Conservation (phyloP, 2,329 filamentous ascomycete species). For the Penicillium sp. region DNA sequence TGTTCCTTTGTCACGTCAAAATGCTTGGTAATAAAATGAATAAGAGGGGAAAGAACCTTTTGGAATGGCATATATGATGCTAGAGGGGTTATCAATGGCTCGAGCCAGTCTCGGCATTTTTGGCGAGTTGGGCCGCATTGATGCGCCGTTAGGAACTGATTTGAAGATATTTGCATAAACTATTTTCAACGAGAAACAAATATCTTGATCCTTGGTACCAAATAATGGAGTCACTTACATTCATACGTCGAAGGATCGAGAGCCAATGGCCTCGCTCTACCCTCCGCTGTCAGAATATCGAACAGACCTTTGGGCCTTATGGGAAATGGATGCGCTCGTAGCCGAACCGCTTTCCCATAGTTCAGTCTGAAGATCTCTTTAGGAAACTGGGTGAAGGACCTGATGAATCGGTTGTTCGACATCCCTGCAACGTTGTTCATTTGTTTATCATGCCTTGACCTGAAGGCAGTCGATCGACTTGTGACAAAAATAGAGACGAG, state of each 20-base stretch:
- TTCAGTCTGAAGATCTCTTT: constrained; percentile 21
- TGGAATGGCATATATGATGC: background rate
- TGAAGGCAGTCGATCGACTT: background rate
- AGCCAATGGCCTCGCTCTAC: constrained; percentile 18
- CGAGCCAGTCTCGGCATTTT: background rate
- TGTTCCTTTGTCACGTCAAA: constrained; percentile 10
- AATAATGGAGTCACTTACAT: constrained; percentile 11
- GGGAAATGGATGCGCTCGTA: constrained; percentile 15
- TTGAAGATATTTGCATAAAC: background rate
- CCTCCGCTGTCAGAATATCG: constrained; percentile 18
- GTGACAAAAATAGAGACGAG: background rate
- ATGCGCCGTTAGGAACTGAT: constrained; percentile 7
- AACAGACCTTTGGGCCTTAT: constrained; percentile 14
- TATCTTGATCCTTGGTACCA: background rate
- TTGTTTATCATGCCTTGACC: background rate
- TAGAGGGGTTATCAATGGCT: background rate
- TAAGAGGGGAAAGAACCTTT: background rate
- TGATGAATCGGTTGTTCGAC: constrained; percentile 11
- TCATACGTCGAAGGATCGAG: constrained; percentile 17
- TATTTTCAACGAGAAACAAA: background rate
- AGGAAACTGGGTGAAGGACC: constrained; percentile 16
- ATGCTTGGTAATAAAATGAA: background rate
- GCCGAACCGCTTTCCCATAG: constrained; percentile 15
- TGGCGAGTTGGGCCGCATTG: constrained; percentile 9
- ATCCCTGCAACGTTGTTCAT: background rate